Evolutionary conservation across 805 yeast genomes (phyloP).

Genomic region (Isabelozyma rhagii): DNA sequence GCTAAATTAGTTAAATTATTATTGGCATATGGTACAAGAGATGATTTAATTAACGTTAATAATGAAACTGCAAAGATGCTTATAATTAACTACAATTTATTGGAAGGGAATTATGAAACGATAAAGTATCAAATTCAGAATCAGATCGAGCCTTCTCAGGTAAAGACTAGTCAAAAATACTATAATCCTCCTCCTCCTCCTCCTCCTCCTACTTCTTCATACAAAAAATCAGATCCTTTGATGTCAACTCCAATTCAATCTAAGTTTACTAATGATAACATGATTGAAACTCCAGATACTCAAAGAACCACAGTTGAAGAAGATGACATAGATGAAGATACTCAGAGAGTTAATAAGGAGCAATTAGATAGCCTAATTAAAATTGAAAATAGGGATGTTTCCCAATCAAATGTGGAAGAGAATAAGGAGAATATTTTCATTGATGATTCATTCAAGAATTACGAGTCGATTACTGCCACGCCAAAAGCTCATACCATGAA

Average conservation of each 20-base stretch:
- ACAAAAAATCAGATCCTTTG: slow-evolving; percentile 3
- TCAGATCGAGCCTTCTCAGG: slow-evolving; percentile 3
- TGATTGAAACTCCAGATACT: slow-evolving; percentile 42
- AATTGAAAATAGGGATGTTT: slow-evolving; percentile 8
- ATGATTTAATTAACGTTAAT: slow-evolving; percentile 42
- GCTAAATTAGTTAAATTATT: slow-evolving; percentile 73
- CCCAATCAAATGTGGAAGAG: slow-evolving; percentile 19
- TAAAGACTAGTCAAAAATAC: neutral
- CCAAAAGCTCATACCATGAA: neutral
- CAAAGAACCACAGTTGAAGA: slow-evolving; percentile 43
- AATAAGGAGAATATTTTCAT: slow-evolving; percentile 49
- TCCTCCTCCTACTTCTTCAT: neutral
- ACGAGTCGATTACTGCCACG: slow-evolving; percentile 6
- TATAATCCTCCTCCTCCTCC: neutral
- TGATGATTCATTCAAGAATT: slow-evolving; percentile 26
- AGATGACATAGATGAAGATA: slow-evolving; percentile 36
- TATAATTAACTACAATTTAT: slow-evolving; percentile 37
- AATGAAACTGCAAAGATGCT: slow-evolving; percentile 44
- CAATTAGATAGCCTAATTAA: slow-evolving; percentile 28
- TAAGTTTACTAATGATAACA: slow-evolving; percentile 1
- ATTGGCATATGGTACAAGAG: slow-evolving; percentile 80
- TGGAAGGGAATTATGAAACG: slow-evolving; percentile 2
- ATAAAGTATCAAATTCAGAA: neutral
- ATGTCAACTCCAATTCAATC: slow-evolving; percentile 27
- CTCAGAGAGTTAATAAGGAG: slow-evolving; percentile 31